phyloP scores from a whole-genome alignment of 495 filamentous ascomycete species.

The Tirmania nivea region DNA sequence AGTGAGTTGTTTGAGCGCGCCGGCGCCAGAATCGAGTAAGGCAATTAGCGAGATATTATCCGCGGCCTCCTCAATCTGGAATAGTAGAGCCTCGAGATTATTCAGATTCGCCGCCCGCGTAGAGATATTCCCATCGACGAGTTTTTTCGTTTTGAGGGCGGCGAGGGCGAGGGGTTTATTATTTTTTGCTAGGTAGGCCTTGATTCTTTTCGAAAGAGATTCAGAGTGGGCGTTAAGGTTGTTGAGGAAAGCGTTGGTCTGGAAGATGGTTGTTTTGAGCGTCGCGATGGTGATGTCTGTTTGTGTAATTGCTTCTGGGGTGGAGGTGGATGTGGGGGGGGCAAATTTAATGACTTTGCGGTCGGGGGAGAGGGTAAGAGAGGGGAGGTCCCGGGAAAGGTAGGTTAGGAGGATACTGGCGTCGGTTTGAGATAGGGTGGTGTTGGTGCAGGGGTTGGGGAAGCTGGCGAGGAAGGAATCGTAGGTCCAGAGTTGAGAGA shows the following conservation, averaged over 20 bases:
- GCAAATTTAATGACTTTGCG: slow-evolving; percentile 48
- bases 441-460: slow-evolving; percentile 26
- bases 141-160: slow-evolving; percentile 62
- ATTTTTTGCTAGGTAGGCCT: slow-evolving; percentile 42
- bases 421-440: slow-evolving; percentile 41
- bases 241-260: slow-evolving; percentile 31
- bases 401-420: slow-evolving; percentile 48
- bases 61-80: slow-evolving; percentile 61
- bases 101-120: slow-evolving; percentile 44
- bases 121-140: slow-evolving; percentile 46
- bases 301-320: slow-evolving; percentile 32
- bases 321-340: slow-evolving; percentile 9
- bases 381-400: slow-evolving; percentile 44
- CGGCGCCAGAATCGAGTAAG: slow-evolving; percentile 57
- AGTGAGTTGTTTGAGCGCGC: slow-evolving; percentile 50
- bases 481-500: slow-evolving; percentile 44
- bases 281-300: slow-evolving; percentile 65
- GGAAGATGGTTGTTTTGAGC: slow-evolving; percentile 38
- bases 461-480: slow-evolving; percentile 40
- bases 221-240: slow-evolving; percentile 33
- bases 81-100: slow-evolving; percentile 66
- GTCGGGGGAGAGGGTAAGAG: slow-evolving; percentile 30
- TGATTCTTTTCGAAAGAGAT: slow-evolving; percentile 32
- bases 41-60: slow-evolving; percentile 60
- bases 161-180: slow-evolving; percentile 53